Evolutionary conservation across 306 rosid species (phyloP).

Genomic region (Cucurbita argyrosperma): DNA sequence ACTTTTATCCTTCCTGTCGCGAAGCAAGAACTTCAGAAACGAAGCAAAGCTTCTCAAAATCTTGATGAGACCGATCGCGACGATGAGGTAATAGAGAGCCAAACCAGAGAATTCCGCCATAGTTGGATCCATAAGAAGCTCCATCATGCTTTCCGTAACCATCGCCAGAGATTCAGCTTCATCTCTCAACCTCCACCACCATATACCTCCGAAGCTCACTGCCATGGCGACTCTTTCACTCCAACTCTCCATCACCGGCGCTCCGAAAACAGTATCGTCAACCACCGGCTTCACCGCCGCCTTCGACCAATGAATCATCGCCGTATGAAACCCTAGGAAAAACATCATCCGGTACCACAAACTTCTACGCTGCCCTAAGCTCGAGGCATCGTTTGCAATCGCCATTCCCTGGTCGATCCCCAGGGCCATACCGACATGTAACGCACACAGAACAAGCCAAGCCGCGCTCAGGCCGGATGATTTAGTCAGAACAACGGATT

Average conservation of each 20-base stretch:
- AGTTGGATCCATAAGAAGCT: slow-evolving; percentile 30
- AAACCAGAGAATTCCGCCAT: slow-evolving; percentile 40
- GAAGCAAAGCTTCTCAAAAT: slow-evolving; percentile 31
- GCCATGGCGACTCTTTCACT: slow-evolving; percentile 36
- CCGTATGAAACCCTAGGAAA: slow-evolving; percentile 64
- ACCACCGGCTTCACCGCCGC: slow-evolving; percentile 76
- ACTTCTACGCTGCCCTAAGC: slow-evolving; percentile 14
- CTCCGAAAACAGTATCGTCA: slow-evolving; percentile 54
- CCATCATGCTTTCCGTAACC: slow-evolving; percentile 39
- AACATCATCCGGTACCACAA: slow-evolving; percentile 32
- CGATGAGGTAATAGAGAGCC: slow-evolving; percentile 53
- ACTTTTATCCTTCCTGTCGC: slow-evolving; percentile 10
- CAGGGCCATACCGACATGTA: slow-evolving; percentile 56
- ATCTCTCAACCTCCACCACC: slow-evolving; percentile 80
- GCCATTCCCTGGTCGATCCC: slow-evolving; percentile 41
- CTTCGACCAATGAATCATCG: slow-evolving; percentile 53
- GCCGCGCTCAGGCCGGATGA: slow-evolving; percentile 20
- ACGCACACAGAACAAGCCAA: slow-evolving; percentile 47
- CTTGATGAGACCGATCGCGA: slow-evolving; percentile 53
- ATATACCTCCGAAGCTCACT: slow-evolving; percentile 33
- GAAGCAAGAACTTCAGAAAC: slow-evolving; percentile 21
- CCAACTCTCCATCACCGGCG: slow-evolving; percentile 31
- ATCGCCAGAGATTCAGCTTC: slow-evolving; percentile 54
- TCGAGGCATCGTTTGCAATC: slow-evolving; percentile 14
- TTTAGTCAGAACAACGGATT: slow-evolving; percentile 9